Evolutionary conservation across 1,284 basidiomycete species (phyloP), one percentile per base, ranked within the genome.

Genomic region (Apiotrichum akiyoshidainum): DNA sequence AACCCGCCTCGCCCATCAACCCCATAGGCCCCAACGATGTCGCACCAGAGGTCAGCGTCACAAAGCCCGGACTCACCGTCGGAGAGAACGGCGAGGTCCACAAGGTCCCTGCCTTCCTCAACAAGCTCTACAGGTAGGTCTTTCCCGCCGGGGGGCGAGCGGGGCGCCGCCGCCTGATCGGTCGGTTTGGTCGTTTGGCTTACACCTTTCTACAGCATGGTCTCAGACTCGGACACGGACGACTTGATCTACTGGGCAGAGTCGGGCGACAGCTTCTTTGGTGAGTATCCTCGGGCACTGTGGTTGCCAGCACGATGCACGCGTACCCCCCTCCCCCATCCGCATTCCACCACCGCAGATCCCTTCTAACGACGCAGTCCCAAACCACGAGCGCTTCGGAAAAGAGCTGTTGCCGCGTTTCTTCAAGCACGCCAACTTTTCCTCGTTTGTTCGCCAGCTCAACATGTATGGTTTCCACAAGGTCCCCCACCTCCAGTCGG

Each of bases 391-490:
- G 75, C 86, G 87, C 26, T 92, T 99, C 72, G 90, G 91, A 2
- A 87, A 88, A 50, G 90, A 97, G 76, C 85, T 96, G 31, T 83
- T 98, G 9, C 90, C 91, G 5, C 84, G 87, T 50, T 97, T 90
- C 88, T 98, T 97, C 85, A 97, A 97, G 76, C 94, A 97, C 80
- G 86, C 87, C 65, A 95, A 94, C 77, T 96, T 96, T 74, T 87
- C 86, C 49, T 92, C 89, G 46, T 97, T 98, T 73, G 93, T 97
- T 40, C 85, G 94, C 41, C 94, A 98, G 77, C 84, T 97, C 70
- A 97, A 98, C 82, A 96, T 96, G 92, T 94, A 95, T 76, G 92
- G 91, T 47, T 95, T 95, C 74, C 91, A 92, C 82, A 93, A 93
- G 81, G 89, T 95, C 55, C 92, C 93, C 0, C 93, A 97, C 74